Evolutionary conservation across 805 yeast species (phyloP), one percentile per base, ranked within the genome.

Genomic region (Cyberlindnera bimundalis): DNA sequence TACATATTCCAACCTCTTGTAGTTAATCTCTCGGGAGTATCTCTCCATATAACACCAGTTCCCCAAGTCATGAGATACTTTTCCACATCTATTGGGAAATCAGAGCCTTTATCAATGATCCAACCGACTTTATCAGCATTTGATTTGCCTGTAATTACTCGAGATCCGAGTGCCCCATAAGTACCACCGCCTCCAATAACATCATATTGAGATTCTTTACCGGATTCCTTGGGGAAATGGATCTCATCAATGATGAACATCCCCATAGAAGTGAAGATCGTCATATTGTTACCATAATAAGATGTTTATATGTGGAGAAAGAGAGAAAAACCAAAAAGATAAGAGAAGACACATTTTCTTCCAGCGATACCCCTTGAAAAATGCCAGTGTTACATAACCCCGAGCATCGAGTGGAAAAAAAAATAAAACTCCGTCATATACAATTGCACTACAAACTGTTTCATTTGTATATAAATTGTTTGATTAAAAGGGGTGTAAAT

Each of bases 111-210:
- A 56, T 90, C 97, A 1, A 89, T 72, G 10, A 90, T 75, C 65
- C 90, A 84, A 2, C 80, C 72, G n/a, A 81, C 68, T 7, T 55
- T 76, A 64, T 48, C 29, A 0, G 79, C 66, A 16, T 59, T 43
- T 0, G 46, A 47, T 0, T 53, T 42, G 0, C 76, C 71, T 8
- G 75, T 55, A 2, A 78, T 66, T 36, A 85, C 66, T 18, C 90
- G 65, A 0, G 87, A 79, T 0, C 96, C 96, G 13, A 84, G 64
- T 1, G 80, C 74, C 2, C 89, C 89, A 59, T 74, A 90, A 1
- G 91, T 76, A 0, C 95, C 96, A 2, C 90, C 98, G 2, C 98
- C 98, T 1, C 98, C 98, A 34, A 86, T 68, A 7, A 90, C 70
- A 56, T 85, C 60, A 46, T 52, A 58, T 48, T 66, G 68, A 42